A percentile compares a stretch with the other conserved stretches of the same genome.
Conservation (phyloP, 1,284 basidiomycete species). For the Ceratobasidium sp. region DNA sequence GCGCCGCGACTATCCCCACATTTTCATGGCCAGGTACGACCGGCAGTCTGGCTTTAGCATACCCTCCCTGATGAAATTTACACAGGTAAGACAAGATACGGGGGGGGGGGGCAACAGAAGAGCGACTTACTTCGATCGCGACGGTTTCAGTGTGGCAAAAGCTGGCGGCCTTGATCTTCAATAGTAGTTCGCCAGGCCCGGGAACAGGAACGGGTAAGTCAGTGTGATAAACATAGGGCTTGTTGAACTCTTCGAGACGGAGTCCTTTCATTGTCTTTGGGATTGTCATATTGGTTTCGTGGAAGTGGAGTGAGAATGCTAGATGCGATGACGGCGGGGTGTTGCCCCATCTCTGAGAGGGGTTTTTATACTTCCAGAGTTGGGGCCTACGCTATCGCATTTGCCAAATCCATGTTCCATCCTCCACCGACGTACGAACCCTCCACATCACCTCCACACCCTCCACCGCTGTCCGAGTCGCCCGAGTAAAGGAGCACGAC, state of each 20-base stretch:
- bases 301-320: no score
- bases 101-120: no score
- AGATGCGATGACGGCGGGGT: no score
- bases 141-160: conserved; percentile 48
- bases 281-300: conserved; percentile 7
- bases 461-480: no score
- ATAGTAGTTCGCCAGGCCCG: conserved; percentile 58
- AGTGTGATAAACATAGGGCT: conserved; percentile 46
- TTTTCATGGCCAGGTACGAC: conserved; percentile 42
- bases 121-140: conserved; percentile 31
- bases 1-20: conserved; percentile 44
- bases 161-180: conserved; percentile 57
- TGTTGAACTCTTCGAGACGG: conserved; percentile 46
- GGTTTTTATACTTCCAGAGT: conserved; percentile 12
- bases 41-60: conserved; percentile 25
- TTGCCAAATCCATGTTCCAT: neutral
- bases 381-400: neutral
- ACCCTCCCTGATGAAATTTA: conserved; percentile 28
- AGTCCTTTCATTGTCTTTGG: conserved; percentile 45
- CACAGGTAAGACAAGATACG: no score
- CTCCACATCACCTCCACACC: neutral
- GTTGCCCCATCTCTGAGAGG: neutral
- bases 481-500: no score
- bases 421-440: conserved; percentile 9
- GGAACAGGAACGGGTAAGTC: conserved; percentile 44